Evolutionary conservation across 2,329 filamentous ascomycete species (phyloP).

Genomic region (Verticillium longisporum): DNA sequence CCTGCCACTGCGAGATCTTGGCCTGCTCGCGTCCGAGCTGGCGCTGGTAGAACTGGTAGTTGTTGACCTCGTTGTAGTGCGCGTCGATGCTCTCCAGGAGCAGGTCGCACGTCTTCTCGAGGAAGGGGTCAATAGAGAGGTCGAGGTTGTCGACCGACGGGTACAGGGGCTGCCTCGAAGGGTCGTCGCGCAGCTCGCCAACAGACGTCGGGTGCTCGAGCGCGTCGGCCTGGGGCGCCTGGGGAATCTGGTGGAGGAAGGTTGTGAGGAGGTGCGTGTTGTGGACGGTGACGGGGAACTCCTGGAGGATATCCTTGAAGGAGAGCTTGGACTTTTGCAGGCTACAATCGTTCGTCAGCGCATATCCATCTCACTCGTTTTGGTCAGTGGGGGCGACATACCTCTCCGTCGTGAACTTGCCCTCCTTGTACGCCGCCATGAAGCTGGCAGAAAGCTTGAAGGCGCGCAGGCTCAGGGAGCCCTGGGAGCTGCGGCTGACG

Average conservation of each 20-base stretch:
- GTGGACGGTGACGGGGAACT: constrained; percentile 84
- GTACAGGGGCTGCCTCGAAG: constrained; percentile 60
- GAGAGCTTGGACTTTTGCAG: constrained; percentile 90
- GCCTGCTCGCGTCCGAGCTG: constrained; percentile 88
- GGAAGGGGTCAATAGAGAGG: constrained; percentile 91
- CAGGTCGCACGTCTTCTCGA: constrained; percentile 96
- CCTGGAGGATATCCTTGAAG: constrained; percentile 88
- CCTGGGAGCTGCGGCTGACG: constrained; percentile 89
- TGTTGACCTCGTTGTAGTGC: constrained; percentile 98
- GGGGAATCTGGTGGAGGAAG: constrained; percentile 86
- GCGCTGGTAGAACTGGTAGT: constrained; percentile 94
- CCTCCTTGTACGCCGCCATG: constrained; percentile 89
- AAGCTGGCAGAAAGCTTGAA: constrained; percentile 83
- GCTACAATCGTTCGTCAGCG: constrained; percentile 44
- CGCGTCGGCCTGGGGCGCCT: constrained; percentile 56
- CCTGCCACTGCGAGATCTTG: constrained; percentile 95
- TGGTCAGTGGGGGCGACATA: constrained; percentile 29
- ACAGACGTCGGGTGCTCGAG: constrained; percentile 74
- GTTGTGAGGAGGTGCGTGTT: constrained; percentile 96
- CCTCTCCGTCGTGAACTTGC: constrained; percentile 95
- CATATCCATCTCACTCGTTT: background rate
- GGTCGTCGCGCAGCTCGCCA: constrained; percentile 64
- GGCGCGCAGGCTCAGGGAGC: constrained; percentile 79
- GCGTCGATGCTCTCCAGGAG: constrained; percentile 95
- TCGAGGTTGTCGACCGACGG: constrained; percentile 88